phyloP scores from a whole-genome alignment of 306 rosid species.

The Carpinus viminea region DNA sequence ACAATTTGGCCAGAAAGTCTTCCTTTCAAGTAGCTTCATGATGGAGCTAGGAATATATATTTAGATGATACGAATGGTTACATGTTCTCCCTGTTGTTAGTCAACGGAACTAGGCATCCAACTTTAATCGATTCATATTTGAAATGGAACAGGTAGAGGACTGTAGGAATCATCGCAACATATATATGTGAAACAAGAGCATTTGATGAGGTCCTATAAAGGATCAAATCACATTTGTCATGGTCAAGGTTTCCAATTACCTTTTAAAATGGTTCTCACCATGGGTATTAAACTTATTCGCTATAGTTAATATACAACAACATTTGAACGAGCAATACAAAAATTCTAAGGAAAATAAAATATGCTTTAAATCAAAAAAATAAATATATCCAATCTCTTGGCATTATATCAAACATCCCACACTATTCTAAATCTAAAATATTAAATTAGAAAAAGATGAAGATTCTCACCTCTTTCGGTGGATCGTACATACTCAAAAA shows the following conservation, averaged over 20 bases:
- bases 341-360: neutral
- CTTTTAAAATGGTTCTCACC: neutral
- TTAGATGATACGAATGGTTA: neutral
- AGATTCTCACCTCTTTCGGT: slow-evolving; percentile 71
- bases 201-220: neutral
- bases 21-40: neutral
- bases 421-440: neutral
- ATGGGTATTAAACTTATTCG: neutral
- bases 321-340: neutral
- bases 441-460: neutral
- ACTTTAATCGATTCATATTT: neutral
- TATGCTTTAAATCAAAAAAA: neutral
- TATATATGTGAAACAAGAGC: neutral
- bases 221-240: neutral
- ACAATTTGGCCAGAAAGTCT: neutral
- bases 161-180: neutral
- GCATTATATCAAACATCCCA: neutral
- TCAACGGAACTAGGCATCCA: neutral
- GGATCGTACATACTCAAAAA: slow-evolving; percentile 75
- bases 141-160: neutral
- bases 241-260: neutral
- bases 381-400: neutral
- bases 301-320: neutral
- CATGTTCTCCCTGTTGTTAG: neutral
- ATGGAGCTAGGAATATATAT: neutral